Conservation (phyloP, 305 asterid genomes). For the Rubia occidens region DNA sequence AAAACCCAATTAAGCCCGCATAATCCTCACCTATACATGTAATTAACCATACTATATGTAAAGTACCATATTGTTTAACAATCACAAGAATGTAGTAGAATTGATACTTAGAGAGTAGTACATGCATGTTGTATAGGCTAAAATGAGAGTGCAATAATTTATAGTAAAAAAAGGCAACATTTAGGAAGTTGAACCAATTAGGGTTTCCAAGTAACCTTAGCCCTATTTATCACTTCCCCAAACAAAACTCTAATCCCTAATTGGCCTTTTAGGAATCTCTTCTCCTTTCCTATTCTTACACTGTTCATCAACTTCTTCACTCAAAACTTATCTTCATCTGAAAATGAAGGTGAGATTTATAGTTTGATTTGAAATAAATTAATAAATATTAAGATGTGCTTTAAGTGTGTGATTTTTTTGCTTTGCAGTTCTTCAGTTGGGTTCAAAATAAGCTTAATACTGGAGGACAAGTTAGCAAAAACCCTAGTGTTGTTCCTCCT, state of each 20-base stretch:
- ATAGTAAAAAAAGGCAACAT: constrained; percentile 3
- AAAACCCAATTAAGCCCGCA: constrained; percentile 3
- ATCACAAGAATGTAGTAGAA: neutral
- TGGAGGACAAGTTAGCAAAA: constrained; percentile 33
- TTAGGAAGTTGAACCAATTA: constrained; percentile 49
- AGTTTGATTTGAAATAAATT: neutral
- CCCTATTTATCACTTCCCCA: constrained; percentile 29
- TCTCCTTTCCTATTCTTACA: constrained; percentile 12
- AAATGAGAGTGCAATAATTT: neutral
- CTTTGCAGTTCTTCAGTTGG: constrained; percentile 72
- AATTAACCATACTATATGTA: neutral
- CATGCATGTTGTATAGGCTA: neutral
- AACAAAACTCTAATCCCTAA: constrained; percentile 34
- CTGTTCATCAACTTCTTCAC: neutral
- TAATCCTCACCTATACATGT: constrained; percentile 9
- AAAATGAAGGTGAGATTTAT: constrained; percentile 39
- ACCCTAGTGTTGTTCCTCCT: constrained; percentile 25
- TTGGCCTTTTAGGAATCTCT: constrained; percentile 22
- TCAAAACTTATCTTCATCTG: neutral
- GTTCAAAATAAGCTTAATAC: constrained; percentile 67
- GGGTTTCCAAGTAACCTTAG: neutral
- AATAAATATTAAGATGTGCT: neutral
- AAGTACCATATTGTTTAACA: too few relatives aligned
- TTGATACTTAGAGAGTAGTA: neutral
- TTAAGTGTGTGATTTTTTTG: neutral